phyloP scores from a whole-genome alignment of 208 protist genomes.

The Leishmania turanica region DNA sequence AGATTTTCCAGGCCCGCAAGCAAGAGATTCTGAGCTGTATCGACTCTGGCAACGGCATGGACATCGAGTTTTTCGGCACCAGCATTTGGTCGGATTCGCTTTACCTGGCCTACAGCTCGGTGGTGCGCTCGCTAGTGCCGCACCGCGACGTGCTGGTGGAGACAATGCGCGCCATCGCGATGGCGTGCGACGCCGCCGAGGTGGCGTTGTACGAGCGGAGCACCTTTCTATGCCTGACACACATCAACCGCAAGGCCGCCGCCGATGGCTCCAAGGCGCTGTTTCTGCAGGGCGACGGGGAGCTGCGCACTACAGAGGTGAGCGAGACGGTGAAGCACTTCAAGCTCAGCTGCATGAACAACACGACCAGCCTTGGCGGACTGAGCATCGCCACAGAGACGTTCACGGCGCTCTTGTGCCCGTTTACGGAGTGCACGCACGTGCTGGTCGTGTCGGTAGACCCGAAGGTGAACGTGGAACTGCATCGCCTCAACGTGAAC shows the following conservation, averaged over 20 bases:
- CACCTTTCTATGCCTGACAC: slow-evolving; percentile 97
- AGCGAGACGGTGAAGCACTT: slow-evolving; percentile 92
- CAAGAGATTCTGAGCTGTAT: slow-evolving; percentile 69
- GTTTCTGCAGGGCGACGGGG: slow-evolving; percentile 32
- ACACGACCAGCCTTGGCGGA: slow-evolving; percentile 78
- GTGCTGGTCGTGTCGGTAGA: slow-evolving; percentile 86
- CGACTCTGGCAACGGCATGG: slow-evolving; percentile 41
- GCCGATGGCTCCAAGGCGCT: slow-evolving; percentile 19
- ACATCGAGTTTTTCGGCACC: slow-evolving; percentile 97
- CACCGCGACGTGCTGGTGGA: slow-evolving; percentile 94
- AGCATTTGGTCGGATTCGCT: slow-evolving; percentile 99
- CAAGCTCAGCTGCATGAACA: slow-evolving; percentile 93
- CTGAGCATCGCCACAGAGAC: slow-evolving; percentile 70
- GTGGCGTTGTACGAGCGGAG: slow-evolving; percentile 98
- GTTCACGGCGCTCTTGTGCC: slow-evolving; percentile 82
- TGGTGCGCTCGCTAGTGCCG: slow-evolving; percentile 97
- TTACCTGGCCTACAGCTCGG: slow-evolving; percentile 95
- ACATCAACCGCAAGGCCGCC: slow-evolving; percentile 71
- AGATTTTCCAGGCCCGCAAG: slow-evolving; percentile 75
- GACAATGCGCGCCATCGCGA: slow-evolving; percentile 92
- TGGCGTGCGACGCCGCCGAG: slow-evolving; percentile 96
- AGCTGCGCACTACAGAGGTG: slow-evolving; percentile 84
- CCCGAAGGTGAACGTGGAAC: slow-evolving; percentile 66
- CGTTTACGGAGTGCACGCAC: slow-evolving; percentile 88
- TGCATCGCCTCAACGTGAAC: slow-evolving; percentile 83